Evolutionary conservation across 2,329 filamentous ascomycete genomes (phyloP), one percentile per base, ranked within the genome.

Genomic region (Fusarium longipes): DNA sequence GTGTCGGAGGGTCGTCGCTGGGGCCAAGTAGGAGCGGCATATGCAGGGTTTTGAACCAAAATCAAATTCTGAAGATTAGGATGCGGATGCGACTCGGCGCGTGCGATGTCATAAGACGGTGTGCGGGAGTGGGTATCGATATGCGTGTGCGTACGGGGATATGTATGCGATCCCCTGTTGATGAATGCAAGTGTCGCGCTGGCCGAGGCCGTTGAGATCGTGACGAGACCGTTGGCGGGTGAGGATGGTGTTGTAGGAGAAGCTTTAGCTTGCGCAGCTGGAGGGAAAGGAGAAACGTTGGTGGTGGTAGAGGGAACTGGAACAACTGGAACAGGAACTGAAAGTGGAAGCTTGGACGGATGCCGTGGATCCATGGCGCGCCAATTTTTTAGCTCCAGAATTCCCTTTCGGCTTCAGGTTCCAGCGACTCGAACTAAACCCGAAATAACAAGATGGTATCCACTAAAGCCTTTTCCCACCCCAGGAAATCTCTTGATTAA

Each of bases 1-100:
- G 81, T 77, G 67, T 83, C 82, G 67, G 81, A 82, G 22, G 78
- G 77, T 64, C 78, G 78, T 64, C 80, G 78, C 60, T 71, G 67
- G 49, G 58, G 32, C 42, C 40, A 54, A 44, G 75, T 74, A 58
- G 75, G 75, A 60, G 70, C 68, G 57, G 70, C 72, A 72, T 78
- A 77, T 55, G 75, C 72, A 69, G 72, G 59, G 56, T 63, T 70
- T 52, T 68, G 68, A 57, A 67, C 67, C 67, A 65, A 59, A 57
- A 65, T 76, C 64, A 65, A 57, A 64, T 52, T 57, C 56, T 63
- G 63, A 63, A 57, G 27, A 63, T 70, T 58, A 58, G 58, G 20
- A 65, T 65, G 58, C 42, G 59, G 47, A 60, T 70, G 60, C 48
- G 70, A 62, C 59, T 51, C 56, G 52, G 70, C 63, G 69, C 68